Conservation (phyloP, 495 filamentous ascomycete genomes). For the Penicillium maclennaniae region DNA sequence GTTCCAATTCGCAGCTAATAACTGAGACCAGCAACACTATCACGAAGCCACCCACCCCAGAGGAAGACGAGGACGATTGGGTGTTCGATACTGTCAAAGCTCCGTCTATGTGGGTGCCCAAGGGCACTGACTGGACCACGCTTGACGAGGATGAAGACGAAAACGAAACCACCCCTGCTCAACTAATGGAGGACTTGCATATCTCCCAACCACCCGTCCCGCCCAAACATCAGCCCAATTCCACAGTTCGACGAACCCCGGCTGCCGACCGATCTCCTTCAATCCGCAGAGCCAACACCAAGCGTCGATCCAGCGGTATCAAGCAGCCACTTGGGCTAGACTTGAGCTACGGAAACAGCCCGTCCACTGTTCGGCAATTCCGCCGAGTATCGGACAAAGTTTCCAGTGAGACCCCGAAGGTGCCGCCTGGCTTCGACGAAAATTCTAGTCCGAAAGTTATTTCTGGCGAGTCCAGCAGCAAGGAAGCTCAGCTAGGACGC, state of each 20-base stretch:
- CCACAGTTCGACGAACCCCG: constrained; percentile 53
- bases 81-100: constrained; percentile 96
- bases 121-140: constrained; percentile 34
- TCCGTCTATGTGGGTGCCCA: constrained; percentile 42
- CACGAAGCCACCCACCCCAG: constrained; percentile 36
- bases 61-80: constrained; percentile 81
- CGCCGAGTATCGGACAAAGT: constrained; percentile 76
- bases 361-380: constrained; percentile 85
- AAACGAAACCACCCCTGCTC: constrained; percentile 33
- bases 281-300: constrained; percentile 40
- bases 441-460: constrained; percentile 40
- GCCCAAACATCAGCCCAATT: constrained; percentile 40
- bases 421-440: constrained; percentile 38
- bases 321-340: constrained; percentile 79
- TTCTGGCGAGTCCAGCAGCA: constrained; percentile 48
- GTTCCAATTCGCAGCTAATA: constrained; percentile 9
- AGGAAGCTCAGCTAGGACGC: constrained; percentile 75
- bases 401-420: constrained; percentile 31
- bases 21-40: constrained; percentile 50
- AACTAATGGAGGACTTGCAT: constrained; percentile 40
- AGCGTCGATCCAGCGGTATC: constrained; percentile 51
- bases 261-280: constrained; percentile 43
- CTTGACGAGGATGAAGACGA: constrained; percentile 32
- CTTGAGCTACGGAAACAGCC: constrained; percentile 84
- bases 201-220: constrained; percentile 34